phyloP scores from a whole-genome alignment of 2,329 filamentous ascomycete genomes.

The Hypoxylon sp. region DNA sequence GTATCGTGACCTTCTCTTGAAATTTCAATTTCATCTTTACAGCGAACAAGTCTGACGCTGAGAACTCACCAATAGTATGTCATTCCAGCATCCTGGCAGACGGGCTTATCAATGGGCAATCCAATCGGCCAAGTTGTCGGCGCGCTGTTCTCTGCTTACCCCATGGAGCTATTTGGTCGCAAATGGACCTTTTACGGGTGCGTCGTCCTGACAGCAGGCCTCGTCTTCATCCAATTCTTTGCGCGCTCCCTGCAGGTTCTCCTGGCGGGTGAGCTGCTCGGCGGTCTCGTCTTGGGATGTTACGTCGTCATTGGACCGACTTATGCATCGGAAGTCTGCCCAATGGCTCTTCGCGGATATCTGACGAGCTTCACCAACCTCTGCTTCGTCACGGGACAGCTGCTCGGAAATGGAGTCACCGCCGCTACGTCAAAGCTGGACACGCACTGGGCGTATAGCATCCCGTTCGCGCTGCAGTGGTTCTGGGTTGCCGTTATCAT shows the following conservation, averaged over 20 bases:
- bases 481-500: slow-evolving; percentile 57
- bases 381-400: slow-evolving; percentile 69
- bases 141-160: slow-evolving; percentile 58
- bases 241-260: slow-evolving; percentile 62
- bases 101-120: slow-evolving; percentile 59
- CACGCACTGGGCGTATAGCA: slow-evolving; percentile 58
- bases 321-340: slow-evolving; percentile 69
- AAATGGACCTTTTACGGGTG: slow-evolving; percentile 55
- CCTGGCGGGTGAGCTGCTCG: slow-evolving; percentile 67
- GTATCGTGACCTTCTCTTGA: slow-evolving; percentile 13
- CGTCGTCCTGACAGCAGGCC: slow-evolving; percentile 55
- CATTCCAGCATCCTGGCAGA: slow-evolving; percentile 55
- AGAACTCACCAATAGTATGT: slow-evolving; percentile 34
- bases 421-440: slow-evolving; percentile 51
- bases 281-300: slow-evolving; percentile 67
- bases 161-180: slow-evolving; percentile 56
- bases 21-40: background rate
- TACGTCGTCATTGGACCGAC: slow-evolving; percentile 67
- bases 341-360: slow-evolving; percentile 63
- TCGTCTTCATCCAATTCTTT: slow-evolving; percentile 71
- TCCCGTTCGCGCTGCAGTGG: slow-evolving; percentile 60
- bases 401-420: slow-evolving; percentile 60
- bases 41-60: background rate
- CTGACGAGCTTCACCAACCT: slow-evolving; percentile 68
- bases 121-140: slow-evolving; percentile 65